Conservation (phyloP, 2,329 filamentous ascomycete species). For the Coniochaeta sp. region DNA sequence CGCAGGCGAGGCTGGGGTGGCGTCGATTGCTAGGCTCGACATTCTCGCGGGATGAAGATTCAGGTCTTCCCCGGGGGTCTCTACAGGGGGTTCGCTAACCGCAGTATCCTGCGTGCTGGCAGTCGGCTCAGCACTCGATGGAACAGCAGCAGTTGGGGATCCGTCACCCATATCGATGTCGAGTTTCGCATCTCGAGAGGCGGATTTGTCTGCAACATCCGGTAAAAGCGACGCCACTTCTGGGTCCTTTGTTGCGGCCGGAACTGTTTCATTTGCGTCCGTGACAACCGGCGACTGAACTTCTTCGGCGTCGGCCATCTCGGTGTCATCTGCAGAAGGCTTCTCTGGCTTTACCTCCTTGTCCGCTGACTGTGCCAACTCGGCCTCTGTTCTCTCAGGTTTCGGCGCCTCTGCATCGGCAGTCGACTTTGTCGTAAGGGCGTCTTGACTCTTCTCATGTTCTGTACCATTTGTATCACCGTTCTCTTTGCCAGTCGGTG, state of each 20-base stretch:
- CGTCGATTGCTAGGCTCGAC: conserved; percentile 30
- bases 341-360: not conserved
- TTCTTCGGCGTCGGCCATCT: conserved; percentile 22
- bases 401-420: conserved; percentile 1
- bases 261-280: conserved; percentile 3
- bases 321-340: not conserved
- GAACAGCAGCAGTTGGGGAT: not conserved
- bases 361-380: not conserved
- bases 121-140: conserved; percentile 3
- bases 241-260: not conserved
- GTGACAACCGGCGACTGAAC: conserved; percentile 6
- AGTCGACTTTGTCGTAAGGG: not conserved
- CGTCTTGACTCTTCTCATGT: not conserved
- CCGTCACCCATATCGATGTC: conserved; percentile 15
- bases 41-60: conserved; percentile 27
- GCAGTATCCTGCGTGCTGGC: conserved; percentile 16
- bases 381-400: conserved; percentile 10
- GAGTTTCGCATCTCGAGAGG: conserved; percentile 5
- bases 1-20: conserved; percentile 20
- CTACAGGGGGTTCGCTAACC: conserved; percentile 11
- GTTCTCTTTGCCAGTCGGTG: conserved; percentile 3
- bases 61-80: conserved; percentile 22
- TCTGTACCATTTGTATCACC: not conserved
- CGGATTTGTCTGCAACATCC: not conserved
- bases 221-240: not conserved